Base-by-base conservation (phyloP, 495 filamentous ascomycete genomes). In the Glarea lozoyensis region DNA sequence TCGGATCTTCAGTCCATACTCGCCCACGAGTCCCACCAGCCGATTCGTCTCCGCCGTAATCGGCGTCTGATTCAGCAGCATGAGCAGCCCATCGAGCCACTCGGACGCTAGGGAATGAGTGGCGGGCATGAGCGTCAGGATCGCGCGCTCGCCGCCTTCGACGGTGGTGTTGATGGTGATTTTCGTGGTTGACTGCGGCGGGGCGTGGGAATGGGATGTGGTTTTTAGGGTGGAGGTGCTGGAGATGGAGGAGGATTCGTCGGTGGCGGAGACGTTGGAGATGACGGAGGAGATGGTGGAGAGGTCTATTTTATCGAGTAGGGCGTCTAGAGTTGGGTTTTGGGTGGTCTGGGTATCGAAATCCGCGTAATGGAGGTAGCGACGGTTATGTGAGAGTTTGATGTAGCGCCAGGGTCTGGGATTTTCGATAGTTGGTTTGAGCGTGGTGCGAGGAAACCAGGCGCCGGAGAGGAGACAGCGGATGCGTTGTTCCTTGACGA, bases 31-130 rank as follows among this genome's bases (percentile, higher is more conserved):
- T 27, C 80, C 76, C 41, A 95, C 82, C 38, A 97, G 65, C 58
- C 89, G 92, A 52, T 78, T 85, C 4, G 92, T 97, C 61, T 97
- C 90, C 16, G 85, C 73, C n/a, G 93, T 99, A 60, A 99, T 94
- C 10, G 92, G 92, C 31, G 88, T 79, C 58, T 99, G 92, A 57
- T 88, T 86, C 22, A 99, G 70, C 30, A 99, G 65, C 88, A 99
- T 94, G 18, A 96, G 75, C 37, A 99, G 63, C 1, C 93, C 93
- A 58, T 99, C 93, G 0, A 97, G 66, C 92, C 92, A 99, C 61
- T 99, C 93, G 1, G 89, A 89, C 10, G 92, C 93, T 17, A 89
- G 59, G 46, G 77, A 84, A 53, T 92, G 85, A 21, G 80, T 82
- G 34, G 79, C 67, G 3, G 93, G 88, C 46, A 86, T 76, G n/a